Base-by-base conservation (phyloP, 2,329 filamentous ascomycete genomes). In the Talaromyces funiculosus region DNA sequence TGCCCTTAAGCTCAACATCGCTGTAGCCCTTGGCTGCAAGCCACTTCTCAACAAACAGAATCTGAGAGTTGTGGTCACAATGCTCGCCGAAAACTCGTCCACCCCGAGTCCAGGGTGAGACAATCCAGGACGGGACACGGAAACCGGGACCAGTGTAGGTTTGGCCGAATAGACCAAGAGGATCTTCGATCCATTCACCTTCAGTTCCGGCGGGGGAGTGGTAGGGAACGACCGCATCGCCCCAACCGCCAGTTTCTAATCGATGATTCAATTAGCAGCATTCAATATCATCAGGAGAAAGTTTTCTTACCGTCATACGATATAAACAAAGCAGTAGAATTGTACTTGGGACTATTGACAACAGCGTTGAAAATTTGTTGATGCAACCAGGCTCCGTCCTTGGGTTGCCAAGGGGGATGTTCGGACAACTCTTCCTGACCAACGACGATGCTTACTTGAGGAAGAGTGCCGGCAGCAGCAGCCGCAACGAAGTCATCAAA, bases 101-200 rank as follows among this genome's bases (percentile, higher is more conserved):
- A 10, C 80, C 79, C 14, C 81, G 79, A 0, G 81, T 84, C 76
- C 80, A 84, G 0, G 82, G 82, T 0, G 82, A 84, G 59, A 84
- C 75, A 68, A 84, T 82, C 64, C 81, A 80, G 62, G 84, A 81
- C 0, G 82, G 82, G 2, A 84, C 72, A 7, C 82, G 80, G 66
- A 82, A 78, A 29, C 77, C 73, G 38, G 78, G 78, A 4, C 78
- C 78, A 12, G 72, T 73, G 60, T 73, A 78, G 20, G 77, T 71
- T 20, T 79, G 65, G n/a, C 77, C 77, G 57, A 77, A 76, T 1
- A 69, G 35, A 7, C 71, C 73, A 58, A 76, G 74, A 0, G 77
- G 76, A 59, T 80, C 80, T 55, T 82, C 69, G 45, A 81, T 72
- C 81, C 82, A 84, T 65, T 84, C 81, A 3, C 81, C 82, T 0